phyloP scores from a whole-genome alignment of 495 filamentous ascomycete species.

The Rhypophila decipiens region DNA sequence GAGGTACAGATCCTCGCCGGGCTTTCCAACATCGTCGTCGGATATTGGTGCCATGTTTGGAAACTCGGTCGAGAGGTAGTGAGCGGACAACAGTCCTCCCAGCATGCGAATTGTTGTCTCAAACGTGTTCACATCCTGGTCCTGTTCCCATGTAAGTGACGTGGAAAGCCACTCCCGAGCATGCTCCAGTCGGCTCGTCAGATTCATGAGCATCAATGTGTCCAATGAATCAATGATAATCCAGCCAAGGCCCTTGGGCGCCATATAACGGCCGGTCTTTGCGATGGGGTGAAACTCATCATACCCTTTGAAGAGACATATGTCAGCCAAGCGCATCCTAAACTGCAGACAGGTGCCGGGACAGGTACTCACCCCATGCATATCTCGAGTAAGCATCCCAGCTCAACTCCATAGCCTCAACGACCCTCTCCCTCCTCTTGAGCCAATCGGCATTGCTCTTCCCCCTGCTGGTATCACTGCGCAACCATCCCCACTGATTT shows the following conservation, averaged over 20 bases:
- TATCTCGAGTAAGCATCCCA: slow-evolving; percentile 90
- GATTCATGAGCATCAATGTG: slow-evolving; percentile 97
- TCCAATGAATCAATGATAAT: slow-evolving; percentile 96
- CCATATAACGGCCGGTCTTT: slow-evolving; percentile 77
- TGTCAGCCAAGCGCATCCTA: background rate
- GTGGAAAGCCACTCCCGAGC: slow-evolving; percentile 89
- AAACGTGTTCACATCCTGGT: slow-evolving; percentile 95
- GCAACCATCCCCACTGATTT: slow-evolving; percentile 40
- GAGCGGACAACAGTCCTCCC: slow-evolving; percentile 86
- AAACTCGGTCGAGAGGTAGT: slow-evolving; percentile 77
- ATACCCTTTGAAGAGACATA: slow-evolving; percentile 47
- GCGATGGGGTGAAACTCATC: slow-evolving; percentile 81
- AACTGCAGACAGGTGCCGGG: background rate
- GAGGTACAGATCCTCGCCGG: slow-evolving; percentile 84
- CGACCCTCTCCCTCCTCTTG: slow-evolving; percentile 73
- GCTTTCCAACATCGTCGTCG: slow-evolving; percentile 58
- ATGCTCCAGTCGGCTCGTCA: slow-evolving; percentile 76
- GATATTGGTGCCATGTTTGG: slow-evolving; percentile 58
- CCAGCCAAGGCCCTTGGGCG: slow-evolving; percentile 81
- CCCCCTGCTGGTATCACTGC: slow-evolving; percentile 24
- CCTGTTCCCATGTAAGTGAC: slow-evolving; percentile 74
- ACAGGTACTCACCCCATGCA: slow-evolving; percentile 72
- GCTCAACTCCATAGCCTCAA: slow-evolving; percentile 79
- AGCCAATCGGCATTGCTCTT: slow-evolving; percentile 58
- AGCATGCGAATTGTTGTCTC: slow-evolving; percentile 98